Evolutionary conservation across 257 asterid genomes (phyloP).

Genomic region (Gentiana straminea): DNA sequence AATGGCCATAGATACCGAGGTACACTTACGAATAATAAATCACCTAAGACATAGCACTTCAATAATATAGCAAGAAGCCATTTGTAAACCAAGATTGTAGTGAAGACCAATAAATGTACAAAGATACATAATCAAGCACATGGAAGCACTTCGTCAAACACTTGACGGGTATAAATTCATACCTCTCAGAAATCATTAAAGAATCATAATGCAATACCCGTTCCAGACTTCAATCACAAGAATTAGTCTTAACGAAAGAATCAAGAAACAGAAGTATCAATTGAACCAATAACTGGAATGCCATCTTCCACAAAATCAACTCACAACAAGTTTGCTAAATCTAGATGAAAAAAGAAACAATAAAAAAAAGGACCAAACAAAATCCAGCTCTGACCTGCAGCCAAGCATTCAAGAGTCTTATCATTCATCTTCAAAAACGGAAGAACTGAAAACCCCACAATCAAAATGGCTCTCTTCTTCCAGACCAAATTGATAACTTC

Average conservation of each 20-base stretch:
- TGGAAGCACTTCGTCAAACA: too few species aligned
- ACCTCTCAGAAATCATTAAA: too few species aligned
- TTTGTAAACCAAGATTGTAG: too few species aligned
- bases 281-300: neutral
- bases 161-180: too few species aligned
- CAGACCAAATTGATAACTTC: conserved; percentile 18
- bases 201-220: neutral
- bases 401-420: conserved; percentile 21
- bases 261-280: neutral
- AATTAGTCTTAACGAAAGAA: neutral
- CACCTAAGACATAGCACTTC: too few species aligned
- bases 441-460: conserved; percentile 52
- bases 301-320: neutral
- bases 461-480: conserved; percentile 38
- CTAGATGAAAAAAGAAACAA: conserved; percentile 5
- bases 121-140: too few species aligned
- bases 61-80: too few species aligned
- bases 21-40: too few species aligned
- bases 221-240: neutral
- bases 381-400: conserved; percentile 26
- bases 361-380: conserved; percentile 1
- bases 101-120: too few species aligned
- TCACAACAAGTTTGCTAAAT: neutral
- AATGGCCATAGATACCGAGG: too few species aligned
- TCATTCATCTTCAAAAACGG: conserved; percentile 39